Evolutionary conservation across 2,329 filamentous ascomycete genomes (phyloP), one percentile per base, ranked within the genome.

Genomic region (Alternaria rosae): DNA sequence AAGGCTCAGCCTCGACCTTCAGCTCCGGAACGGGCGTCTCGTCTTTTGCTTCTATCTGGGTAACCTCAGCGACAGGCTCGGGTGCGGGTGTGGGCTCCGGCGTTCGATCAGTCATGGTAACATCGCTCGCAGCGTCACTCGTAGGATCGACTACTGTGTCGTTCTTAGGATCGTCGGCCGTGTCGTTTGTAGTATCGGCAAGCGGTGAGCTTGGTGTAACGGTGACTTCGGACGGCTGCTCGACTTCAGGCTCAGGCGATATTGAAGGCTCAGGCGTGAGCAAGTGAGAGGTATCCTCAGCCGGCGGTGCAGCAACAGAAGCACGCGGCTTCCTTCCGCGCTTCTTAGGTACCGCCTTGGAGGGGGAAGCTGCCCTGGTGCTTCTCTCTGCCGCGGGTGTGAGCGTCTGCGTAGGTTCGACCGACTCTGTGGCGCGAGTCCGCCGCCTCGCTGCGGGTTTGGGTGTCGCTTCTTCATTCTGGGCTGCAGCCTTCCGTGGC

Each of bases 101-200:
- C 79, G 48, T 68, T 45, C 62, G 83, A 66, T 89, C 86, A 76
- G 93, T 93, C 71, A 91, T 81, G 42, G 85, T 87, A 21, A 86
- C 83, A 41, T 62, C 55, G 13, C 85, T 83, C 11, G 92, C 94
- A 64, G 93, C 92, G 74, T 97, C 92, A 15, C 48, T 21, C 7
- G 35, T 38, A 38, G 35, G 35, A 11, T 38, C 35, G 35, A 17
- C 35, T 38, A 38, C 94, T 64, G 93, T 92, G 74, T 97, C 92
- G 13, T 57, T 21, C 7, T 44, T 30, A 11, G 12, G 8, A 32
- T 59, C 32, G 20, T 53, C 57, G 26, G 43, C 47, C 28, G 86
- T 83, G 35, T 54, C 52, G 41, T 85, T 83, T 12, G 92, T 94
- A 65, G 93, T 92, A 75, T 96, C 92, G 63, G 88, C 85, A 38